Base-by-base conservation (phyloP, 2,329 filamentous ascomycete species). In the Ascocoryne sarcoides region DNA sequence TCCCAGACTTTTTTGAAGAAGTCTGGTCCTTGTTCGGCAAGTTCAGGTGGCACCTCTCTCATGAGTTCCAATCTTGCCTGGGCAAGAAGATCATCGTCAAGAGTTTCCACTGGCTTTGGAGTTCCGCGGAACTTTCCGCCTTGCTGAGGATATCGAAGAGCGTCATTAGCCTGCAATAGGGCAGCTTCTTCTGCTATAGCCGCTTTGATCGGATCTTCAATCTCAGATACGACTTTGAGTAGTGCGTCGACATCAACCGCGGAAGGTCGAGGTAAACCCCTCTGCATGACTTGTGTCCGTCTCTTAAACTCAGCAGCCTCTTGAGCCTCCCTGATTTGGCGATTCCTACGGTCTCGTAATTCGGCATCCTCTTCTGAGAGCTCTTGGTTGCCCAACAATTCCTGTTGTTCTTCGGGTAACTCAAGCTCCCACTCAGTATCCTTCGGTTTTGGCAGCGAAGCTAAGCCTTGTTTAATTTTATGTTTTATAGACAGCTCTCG, bases 341-440 rank as follows among this genome's bases (percentile, higher is more conserved):
- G 75, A 59, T 94, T 87, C 44, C 85, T 75, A 41, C 79, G 76
- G 60, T 96, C 92, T 26, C 84, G 76, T 49, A 89, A 79, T 12
- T 84, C 87, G 0, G 70, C 67, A 48, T 74, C 71, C 53, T 75
- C 72, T 45, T 76, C 75, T n/a, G 65, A 67, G 5, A 73, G 57
- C 37, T 79, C 70, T 32, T 71, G 66, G 2, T 61, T 60, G 2
- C 59, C 56, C 14, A 60, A 62, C 3, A 65, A 56, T 51, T 92
- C 85, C 46, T 75, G 68, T 48, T 83, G 72, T 48, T 95, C 88
- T 30, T 93, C 87, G 0, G 90, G 90, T 23, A 94, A 66, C 59
- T 95, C 90, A 33, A 96, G 76, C 52, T 96, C 92, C 82, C 86
- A 96, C 50, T 95, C 89, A 0, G 79, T 83, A 57, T 95, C 87